phyloP scores from a whole-genome alignment of 2,329 filamentous ascomycete genomes.

The Nigrospora oryzae region DNA sequence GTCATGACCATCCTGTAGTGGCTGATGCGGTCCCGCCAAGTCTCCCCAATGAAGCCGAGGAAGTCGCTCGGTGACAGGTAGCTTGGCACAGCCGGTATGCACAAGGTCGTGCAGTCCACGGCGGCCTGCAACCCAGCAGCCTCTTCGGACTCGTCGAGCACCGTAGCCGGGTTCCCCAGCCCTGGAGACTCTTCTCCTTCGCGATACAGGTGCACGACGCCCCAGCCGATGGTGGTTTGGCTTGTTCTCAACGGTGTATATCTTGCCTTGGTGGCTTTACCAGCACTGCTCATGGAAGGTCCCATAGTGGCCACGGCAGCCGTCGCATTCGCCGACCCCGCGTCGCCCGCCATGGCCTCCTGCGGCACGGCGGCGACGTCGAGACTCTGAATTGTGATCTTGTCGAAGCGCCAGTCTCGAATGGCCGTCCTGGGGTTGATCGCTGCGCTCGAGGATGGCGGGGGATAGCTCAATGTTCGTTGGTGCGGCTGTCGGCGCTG shows the following conservation, averaged over 20 bases:
- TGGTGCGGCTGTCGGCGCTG: constrained; percentile 25
- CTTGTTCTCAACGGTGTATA: constrained; percentile 64
- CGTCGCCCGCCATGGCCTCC: constrained; percentile 23
- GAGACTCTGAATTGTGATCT: constrained; percentile 72
- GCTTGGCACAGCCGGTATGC: constrained; percentile 88
- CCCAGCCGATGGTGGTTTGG: constrained; percentile 78
- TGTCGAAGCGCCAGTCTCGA: constrained; percentile 73
- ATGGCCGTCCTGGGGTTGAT: constrained; percentile 40
- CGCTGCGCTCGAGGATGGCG: constrained; percentile 31
- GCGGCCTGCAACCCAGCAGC: constrained; percentile 16
- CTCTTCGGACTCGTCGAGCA: constrained; percentile 16
- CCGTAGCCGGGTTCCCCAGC: constrained; percentile 24
- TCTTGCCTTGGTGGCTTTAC: constrained; percentile 73
- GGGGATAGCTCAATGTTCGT: constrained; percentile 30
- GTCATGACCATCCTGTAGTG: constrained; percentile 95
- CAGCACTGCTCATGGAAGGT: constrained; percentile 47
- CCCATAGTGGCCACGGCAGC: constrained; percentile 43
- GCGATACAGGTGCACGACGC: constrained; percentile 87
- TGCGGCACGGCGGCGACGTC: constrained; percentile 47
- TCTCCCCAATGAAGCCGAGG: constrained; percentile 82
- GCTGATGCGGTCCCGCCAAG: constrained; percentile 76
- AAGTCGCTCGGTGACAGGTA: constrained; percentile 91
- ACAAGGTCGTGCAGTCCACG: constrained; percentile 75
- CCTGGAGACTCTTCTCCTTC: constrained; percentile 68
- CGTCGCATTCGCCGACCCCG: constrained; percentile 31